phyloP scores from a whole-genome alignment of 345 rosid genomes.

The Citrus mangshanensis region DNA sequence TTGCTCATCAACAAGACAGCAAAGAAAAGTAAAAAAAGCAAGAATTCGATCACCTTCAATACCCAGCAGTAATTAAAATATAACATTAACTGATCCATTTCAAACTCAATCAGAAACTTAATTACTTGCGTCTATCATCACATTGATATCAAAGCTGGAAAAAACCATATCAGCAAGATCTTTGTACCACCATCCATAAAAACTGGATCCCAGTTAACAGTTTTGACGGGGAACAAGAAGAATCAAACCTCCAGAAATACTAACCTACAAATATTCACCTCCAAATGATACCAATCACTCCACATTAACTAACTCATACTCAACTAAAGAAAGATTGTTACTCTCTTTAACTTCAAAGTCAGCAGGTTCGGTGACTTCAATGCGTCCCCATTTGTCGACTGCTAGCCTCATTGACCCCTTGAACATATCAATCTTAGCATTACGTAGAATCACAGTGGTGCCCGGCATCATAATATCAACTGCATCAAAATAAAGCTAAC shows the following conservation, averaged over 20 bases:
- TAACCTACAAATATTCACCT: constrained; percentile 28
- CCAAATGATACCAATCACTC: constrained; percentile 34
- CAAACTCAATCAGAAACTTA: constrained; percentile 2
- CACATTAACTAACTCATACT: constrained; percentile 84
- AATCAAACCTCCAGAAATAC: constrained; percentile 16
- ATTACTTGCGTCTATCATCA: constrained; percentile 2
- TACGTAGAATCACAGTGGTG: constrained; percentile 67
- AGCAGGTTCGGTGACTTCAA: constrained; percentile 76
- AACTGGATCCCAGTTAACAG: constrained; percentile 11
- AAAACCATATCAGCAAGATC: constrained; percentile 10
- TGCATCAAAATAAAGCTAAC: constrained; percentile 20
- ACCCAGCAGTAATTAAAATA: not conserved
- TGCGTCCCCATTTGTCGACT: constrained; percentile 95
- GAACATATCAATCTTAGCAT: constrained; percentile 97
- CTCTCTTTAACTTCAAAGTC: constrained; percentile 54
- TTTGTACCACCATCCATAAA: constrained; percentile 14
- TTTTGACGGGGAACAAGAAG: constrained; percentile 18
- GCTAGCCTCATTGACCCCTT: constrained; percentile 98
- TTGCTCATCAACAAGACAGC: not conserved
- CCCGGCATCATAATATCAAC: constrained; percentile 76
- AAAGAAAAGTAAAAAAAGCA: not conserved
- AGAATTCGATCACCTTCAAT: not conserved
- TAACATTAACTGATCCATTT: not conserved
- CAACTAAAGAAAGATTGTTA: constrained; percentile 85
- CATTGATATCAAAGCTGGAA: not conserved